Evolutionary conservation across 768 basidiomycete species (phyloP), one percentile per base, ranked within the genome.

Genomic region (Lyophyllum shimeji): DNA sequence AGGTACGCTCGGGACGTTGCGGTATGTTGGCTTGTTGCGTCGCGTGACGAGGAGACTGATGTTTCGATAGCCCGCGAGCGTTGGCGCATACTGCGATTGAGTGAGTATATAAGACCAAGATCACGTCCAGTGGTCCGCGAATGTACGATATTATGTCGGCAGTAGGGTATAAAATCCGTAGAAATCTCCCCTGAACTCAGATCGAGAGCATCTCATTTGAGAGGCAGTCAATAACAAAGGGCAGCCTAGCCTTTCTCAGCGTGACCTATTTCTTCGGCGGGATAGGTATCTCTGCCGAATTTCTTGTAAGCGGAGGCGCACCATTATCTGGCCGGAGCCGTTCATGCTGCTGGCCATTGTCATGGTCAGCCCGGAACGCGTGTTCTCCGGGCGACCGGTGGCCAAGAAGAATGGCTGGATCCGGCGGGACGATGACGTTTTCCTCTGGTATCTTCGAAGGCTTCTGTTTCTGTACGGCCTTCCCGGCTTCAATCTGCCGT

Each of bases 1-100:
- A 80, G 89, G 67, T 95, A 94, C 69, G 91, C 91, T 12, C 75
- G 91, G 61, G 91, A 93, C 68, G 93, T 93, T 50, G 88, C 87
- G 52, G 92, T 93, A 65, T 80, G 90, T 76, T 23, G 52, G 44
- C 60, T 46, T n/a, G 29, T 50, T 20, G 48, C 46, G 24, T 55
- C 27, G 50, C 5, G 46, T 24, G 40, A 23, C 31, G 34, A 23
- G n/a, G 40, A 39, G 7, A 21, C 37, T 60, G 34, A 50, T 43
- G 37, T 60, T 50, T 31, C 56, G 34, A 23, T 62, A 93, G 92
- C 87, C 91, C 53, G 92, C 92, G 46, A 91, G 79, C 65, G 72
- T 85, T 49, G 92, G 92, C 23, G 92, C 90, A 20, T 93, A 90
- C 72, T 88, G 86, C 64, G 92, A 94, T 69, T 93, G 64, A 80